Evolutionary conservation across 2,329 filamentous ascomycete species (phyloP), one percentile per base, ranked within the genome.

Genomic region (Fusarium compactum): DNA sequence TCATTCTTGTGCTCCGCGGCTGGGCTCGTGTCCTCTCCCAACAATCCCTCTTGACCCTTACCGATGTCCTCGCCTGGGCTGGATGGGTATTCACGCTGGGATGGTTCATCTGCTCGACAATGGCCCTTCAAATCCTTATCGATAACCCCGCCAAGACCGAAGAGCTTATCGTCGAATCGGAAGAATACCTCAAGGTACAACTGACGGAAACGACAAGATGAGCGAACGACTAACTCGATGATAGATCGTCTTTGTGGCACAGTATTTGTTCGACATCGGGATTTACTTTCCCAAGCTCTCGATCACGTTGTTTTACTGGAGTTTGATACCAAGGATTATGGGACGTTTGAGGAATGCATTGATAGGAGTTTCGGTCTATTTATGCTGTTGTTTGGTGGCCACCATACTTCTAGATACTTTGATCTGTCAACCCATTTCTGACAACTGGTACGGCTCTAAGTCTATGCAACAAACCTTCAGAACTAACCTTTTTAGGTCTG

Each of bases 81-180:
- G 62, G 62, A 14, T 65, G 60, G 60, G 3, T 59, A 8, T 65
- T 65, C 6, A 65, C 60, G 5, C 24, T 65, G 6, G 62, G 62
- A 24, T 65, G 62, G 62, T 65, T 65, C 3, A 65, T 65, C n/a
- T 65, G 60, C 22, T 65, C 62, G 25, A 65, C 62, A 6, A 34
- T 65, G 5, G 62, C 62, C 10, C 52, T 65, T 2, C 24, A 15
- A n/a, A 59, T 59, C 3, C 45, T 65, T 5, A 65, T 65, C 11
- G 40, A 65, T 2, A 65, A 44, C 14, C 62, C 62, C 9, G 51
- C 62, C 1, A n/a, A 51, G 6, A 62, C 60, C 5, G 2, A 20
- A 0, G 62, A 65, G 8, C 60, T 65, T 3, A 34, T 51, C 1
- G 62, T 65, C 1, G 18, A 65, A 22, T 59, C 54, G 2, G 60